A percentile compares a stretch with the other conserved stretches of the same genome.
Evolutionary conservation across 1,284 basidiomycete species (phyloP).

Genomic region (Cutaneotrichosporon sp.): DNA sequence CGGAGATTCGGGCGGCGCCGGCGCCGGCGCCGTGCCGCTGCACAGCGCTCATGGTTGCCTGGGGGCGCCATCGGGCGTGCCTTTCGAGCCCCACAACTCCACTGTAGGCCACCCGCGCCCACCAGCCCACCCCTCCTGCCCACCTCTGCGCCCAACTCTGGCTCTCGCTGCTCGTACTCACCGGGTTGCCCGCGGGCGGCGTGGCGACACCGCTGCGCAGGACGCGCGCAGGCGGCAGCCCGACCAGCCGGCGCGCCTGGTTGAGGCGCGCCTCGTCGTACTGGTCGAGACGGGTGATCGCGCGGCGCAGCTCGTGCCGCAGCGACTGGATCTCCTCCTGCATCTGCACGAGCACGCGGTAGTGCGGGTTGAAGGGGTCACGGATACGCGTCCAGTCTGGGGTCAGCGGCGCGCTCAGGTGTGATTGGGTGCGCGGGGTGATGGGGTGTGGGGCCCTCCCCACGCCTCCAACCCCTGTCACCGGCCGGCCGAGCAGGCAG

Average conservation of each 20-base stretch:
- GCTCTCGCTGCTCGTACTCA: constrained; percentile 3
- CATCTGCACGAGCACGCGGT: constrained; percentile 25
- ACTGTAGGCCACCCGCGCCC: no score
- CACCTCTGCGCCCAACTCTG: neutral
- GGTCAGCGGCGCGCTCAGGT: neutral
- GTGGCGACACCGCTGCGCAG: constrained; percentile 1
- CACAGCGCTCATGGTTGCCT: no score
- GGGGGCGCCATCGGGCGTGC: no score
- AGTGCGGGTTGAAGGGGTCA: constrained; percentile 16
- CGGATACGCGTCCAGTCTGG: constrained; percentile 23
- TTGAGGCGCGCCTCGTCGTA: constrained; percentile 26
- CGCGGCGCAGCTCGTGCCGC: constrained; percentile 16
- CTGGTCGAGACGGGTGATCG: constrained; percentile 17
- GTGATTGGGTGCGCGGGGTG: no score
- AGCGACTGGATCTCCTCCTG: constrained; percentile 26
- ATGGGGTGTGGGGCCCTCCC: no score
- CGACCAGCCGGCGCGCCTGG: constrained; percentile 23
- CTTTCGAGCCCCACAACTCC: no score
- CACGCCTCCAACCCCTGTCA: no score
- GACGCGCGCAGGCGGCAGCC: constrained; percentile 19
- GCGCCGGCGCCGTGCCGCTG: no score
- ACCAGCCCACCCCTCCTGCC: neutral
- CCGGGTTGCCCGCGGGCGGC: neutral
- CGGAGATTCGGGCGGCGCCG: neutral
- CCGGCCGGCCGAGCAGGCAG: neutral